A percentile compares a stretch with the other conserved stretches of the same genome.
Evolutionary conservation across 2,329 filamentous ascomycete genomes (phyloP).

Genomic region (Pestalotiopsis fici): DNA sequence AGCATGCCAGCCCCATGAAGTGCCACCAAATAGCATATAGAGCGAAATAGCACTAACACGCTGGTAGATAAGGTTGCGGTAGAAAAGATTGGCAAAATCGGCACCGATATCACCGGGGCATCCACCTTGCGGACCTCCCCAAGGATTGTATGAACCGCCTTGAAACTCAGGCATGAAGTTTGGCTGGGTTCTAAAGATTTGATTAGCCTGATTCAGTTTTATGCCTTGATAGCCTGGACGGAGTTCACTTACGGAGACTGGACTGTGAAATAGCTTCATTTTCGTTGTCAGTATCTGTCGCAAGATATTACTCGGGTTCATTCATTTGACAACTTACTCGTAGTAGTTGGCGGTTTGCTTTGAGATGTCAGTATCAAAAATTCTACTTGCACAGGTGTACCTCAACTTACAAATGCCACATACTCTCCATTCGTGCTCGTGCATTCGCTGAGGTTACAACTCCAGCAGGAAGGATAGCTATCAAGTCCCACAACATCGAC

Average conservation of each 20-base stretch:
- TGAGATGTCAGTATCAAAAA: background rate
- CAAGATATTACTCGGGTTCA: background rate
- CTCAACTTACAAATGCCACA: slow-evolving; percentile 50
- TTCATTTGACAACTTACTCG: slow-evolving; percentile 15
- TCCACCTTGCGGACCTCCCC: slow-evolving; percentile 59
- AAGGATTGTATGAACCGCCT: slow-evolving; percentile 61
- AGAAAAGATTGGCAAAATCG: slow-evolving; percentile 65
- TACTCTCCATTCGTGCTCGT: slow-evolving; percentile 60
- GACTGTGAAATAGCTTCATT: slow-evolving; percentile 26
- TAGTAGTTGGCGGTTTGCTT: slow-evolving; percentile 23
- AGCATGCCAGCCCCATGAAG: slow-evolving; percentile 62
- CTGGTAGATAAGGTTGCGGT: slow-evolving; percentile 62
- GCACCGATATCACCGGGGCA: slow-evolving; percentile 55
- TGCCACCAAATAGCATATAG: slow-evolving; percentile 68
- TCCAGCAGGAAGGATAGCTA: slow-evolving; percentile 61
- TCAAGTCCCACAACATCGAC: slow-evolving; percentile 55
- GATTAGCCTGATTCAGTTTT: background rate
- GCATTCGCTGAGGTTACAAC: slow-evolving; percentile 62
- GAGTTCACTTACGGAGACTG: slow-evolving; percentile 28
- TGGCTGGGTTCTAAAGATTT: slow-evolving; percentile 39
- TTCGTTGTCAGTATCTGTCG: background rate
- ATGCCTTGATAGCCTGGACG: background rate
- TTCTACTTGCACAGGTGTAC: background rate
- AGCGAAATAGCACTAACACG: slow-evolving; percentile 60
- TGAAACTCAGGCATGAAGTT: slow-evolving; percentile 62